Base-by-base conservation (phyloP, 208 protist genomes). In the Leishmania guyanensis region DNA sequence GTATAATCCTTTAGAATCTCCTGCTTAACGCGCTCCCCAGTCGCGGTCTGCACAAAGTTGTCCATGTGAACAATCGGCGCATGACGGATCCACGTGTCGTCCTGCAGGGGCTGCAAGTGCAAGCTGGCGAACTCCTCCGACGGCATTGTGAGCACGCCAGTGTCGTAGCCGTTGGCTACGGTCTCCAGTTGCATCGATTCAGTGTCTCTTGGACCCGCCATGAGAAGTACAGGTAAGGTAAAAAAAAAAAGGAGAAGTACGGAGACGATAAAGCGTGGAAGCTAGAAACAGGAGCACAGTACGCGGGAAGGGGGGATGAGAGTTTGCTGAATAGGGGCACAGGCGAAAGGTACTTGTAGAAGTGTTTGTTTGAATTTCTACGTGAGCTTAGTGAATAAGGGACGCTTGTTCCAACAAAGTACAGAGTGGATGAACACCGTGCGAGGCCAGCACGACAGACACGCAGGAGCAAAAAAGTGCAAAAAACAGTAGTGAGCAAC, bases 1-100 rank as follows among this genome's bases (percentile, higher is more conserved):
- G 92, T 92, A 70, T 91, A 94, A 14, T 87, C 83, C 75, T 88
- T 82, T 56, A 97, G 85, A 10, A 97, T 91, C 66, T 97, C 92
- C 56, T 90, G 68, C 87, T 96, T 96, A n/a, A 91, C 88, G 12
- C 79, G 60, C 75, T 94, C 88, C 36, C 88, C 88, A 22, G 70
- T 85, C 58, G 89, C 85, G 0, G 86, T 92, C 6, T 95, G 91
- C 22, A 89, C 80, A 17, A 96, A 78, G 70, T 96, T 84, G 12
- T 91, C 91, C 68, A 97, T 84, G 33, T 92, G 84, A 17, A 96
- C 91, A 66, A 96, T 85, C 50, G 95, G 88, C 22, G 89, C 89
- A 2, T 90, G 80, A 1, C 94, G 91, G 56, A 97, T 92, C 94
- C 94, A 97, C 12, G 87, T 92, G 84, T 97, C 94, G 81, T 97